A percentile compares a stretch with the other conserved stretches of the same genome.
phyloP scores from a whole-genome alignment of 164 flowering plant species.

The Platanus orientalis region DNA sequence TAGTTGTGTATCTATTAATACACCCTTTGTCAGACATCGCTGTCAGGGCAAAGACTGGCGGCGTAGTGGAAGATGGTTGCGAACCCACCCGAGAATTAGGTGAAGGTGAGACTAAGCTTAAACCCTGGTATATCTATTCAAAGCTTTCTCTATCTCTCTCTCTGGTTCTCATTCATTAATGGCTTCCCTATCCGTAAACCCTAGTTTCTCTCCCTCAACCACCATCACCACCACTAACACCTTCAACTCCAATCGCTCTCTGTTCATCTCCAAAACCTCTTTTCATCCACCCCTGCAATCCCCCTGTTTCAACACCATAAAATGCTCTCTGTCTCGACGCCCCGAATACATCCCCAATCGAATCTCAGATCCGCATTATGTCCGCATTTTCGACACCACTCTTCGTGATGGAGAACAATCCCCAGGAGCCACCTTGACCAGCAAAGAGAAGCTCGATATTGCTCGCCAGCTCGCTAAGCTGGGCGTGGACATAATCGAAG shows the following conservation, averaged over 20 bases:
- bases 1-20: too few relatives aligned
- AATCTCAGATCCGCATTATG: constrained; percentile 74
- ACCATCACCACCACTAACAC: too few relatives aligned
- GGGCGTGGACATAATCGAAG: constrained; percentile 93
- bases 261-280: neutral
- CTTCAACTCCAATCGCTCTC: neutral
- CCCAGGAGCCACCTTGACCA: constrained; percentile 94
- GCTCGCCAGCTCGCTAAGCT: constrained; percentile 85
- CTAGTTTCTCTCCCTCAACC: too few relatives aligned
- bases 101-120: too few relatives aligned
- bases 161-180: too few relatives aligned
- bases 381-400: constrained; percentile 94
- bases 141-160: too few relatives aligned
- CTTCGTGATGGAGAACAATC: constrained; percentile 99
- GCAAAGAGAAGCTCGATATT: constrained; percentile 84
- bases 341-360: constrained; percentile 73
- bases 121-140: too few relatives aligned
- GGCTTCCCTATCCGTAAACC: too few relatives aligned
- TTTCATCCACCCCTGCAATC: neutral
- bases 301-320: neutral
- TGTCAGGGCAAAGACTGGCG: too few relatives aligned
- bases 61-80: too few relatives aligned
- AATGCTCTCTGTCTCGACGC: constrained; percentile 22
- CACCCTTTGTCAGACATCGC: too few relatives aligned
- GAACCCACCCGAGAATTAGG: too few relatives aligned